Base-by-base conservation (phyloP, 1,284 basidiomycete genomes). In the Thelephora terrestris region DNA sequence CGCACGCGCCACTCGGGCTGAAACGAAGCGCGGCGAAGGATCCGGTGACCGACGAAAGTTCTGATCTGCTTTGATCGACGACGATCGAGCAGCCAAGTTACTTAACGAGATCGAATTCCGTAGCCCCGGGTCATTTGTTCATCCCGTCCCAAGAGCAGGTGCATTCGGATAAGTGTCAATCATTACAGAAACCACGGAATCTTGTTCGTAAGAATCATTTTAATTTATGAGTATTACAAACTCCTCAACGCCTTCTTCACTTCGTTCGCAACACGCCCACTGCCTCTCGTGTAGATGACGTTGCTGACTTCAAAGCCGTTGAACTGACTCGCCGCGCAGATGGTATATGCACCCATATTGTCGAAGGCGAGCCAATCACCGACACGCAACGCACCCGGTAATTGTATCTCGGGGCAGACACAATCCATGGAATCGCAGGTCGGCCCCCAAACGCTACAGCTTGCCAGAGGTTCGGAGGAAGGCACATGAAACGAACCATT, bases 331-430 rank as follows among this genome's bases (percentile, higher is more conserved):
- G 85, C 84, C 2, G 85, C 84, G 58, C 84, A 87, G 55, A 84
- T 69, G 18, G 85, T 87, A 69, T 89, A 89, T 21, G 84, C 85
- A 36, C 85, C 85, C 85, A 89, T 88, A 62, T 80, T 76, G 47
- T 77, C 75, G 71, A 84, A 88, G 40, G 76, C 78, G 18, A 89
- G 69, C 85, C 85, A 89, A 63, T 89, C 85, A n/a, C 84, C 85
- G 18, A 85, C 79, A 55, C 71, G 66, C 48, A 83, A 65, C 27
- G 70, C 67, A 38, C 61, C 64, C 2, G 82, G 81, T 45, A 85
- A 67, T 49, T 59, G 59, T 23, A 76, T 64, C 60, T 56, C 56
- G 54, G 62, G 52, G 57, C 75, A 73, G 17, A 85, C 80, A 58
- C 78, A 82, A 67, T 88, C 85, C 61, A 87, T 83, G 53, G 78